phyloP scores from a whole-genome alignment of 73 alveolate species.

The Paramecium tetraurelia region DNA sequence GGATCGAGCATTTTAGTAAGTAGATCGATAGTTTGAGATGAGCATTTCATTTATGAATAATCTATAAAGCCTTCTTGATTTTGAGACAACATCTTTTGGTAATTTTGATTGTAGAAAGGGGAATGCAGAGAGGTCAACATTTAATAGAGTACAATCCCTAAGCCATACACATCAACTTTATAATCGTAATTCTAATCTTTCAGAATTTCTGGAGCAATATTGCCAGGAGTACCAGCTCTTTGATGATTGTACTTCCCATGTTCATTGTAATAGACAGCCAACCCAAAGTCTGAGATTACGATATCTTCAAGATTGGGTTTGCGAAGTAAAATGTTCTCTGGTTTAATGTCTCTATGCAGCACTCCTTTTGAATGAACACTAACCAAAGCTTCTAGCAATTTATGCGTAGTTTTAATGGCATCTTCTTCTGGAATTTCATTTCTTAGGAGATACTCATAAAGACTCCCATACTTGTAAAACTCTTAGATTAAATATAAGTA shows the following conservation, averaged over 20 bases:
- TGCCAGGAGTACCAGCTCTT: conserved; percentile 59
- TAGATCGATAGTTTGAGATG: background rate
- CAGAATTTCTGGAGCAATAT: conserved; percentile 56
- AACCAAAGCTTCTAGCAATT: background rate
- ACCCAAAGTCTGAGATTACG: conserved; percentile 52
- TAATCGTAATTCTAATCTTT: conserved; percentile 13
- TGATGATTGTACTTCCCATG: conserved; percentile 45
- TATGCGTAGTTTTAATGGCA: background rate
- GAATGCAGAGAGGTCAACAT: conserved; percentile 70
- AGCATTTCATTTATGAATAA: background rate
- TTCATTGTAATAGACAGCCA: conserved; percentile 45
- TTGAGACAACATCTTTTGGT: background rate
- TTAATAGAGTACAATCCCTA: conserved; percentile 72
- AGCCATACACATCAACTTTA: conserved; percentile 71
- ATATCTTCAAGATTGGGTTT: background rate
- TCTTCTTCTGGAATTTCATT: background rate
- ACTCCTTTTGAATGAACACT: conserved; percentile 54
- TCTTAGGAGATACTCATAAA: background rate
- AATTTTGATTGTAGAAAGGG: conserved; percentile 57
- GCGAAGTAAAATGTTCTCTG: conserved; percentile 57
- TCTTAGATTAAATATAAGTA: background rate
- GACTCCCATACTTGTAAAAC: background rate
- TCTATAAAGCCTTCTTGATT: conserved; percentile 14
- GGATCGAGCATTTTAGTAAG: background rate
- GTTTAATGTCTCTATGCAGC: conserved; percentile 68